Evolutionary conservation across 495 filamentous ascomycete genomes (phyloP), one percentile per base, ranked within the genome.

Genomic region (Delitschia confertaspora): DNA sequence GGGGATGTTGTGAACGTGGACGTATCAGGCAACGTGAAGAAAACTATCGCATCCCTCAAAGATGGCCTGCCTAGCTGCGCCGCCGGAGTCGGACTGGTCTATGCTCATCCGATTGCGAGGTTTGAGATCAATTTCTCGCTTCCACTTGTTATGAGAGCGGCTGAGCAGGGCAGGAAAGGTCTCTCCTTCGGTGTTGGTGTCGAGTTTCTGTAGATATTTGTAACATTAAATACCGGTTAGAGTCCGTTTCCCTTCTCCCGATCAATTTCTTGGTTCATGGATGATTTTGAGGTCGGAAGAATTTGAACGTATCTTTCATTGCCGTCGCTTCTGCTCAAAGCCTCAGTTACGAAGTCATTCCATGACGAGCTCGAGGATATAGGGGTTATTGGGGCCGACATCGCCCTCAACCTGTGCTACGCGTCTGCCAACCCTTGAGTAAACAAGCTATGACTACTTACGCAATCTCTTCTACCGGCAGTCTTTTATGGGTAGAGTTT

Each of bases 91-190:
- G 91, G 91, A 2, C 60, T 98, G 10, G 86, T 98, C 11, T 98
- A 98, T 62, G 93, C 87, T 17, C 87, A 93, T 60, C 85, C 85
- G 0, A 76, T 85, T 5, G 91, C 89, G 26, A 71, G 91, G 44
- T 95, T 98, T 54, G 91, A 98, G 69, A 64, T 98, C 44, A 96
- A 95, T 58, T 94, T 96, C 60, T 85, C 82, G 46, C 59, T 98
- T 33, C 91, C 91, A 4, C 56, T 98, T 41, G 84, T 89, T 21
- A 54, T 83, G 51, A 72, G 91, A 38, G 75, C 69, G 52, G 85
- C 82, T 8, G 91, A 98, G 64, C 81, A 88, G 53, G 80, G 74
- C 13, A 74, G 91, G 31, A 98, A 98, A 66, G 91, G 91, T 6
- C 51, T 99, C 51, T 82, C 87, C 58, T 78, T 99, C 56, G 91